phyloP scores from a whole-genome alignment of 176 grass and related monocot species.

The Oropetium thomaeum region DNA sequence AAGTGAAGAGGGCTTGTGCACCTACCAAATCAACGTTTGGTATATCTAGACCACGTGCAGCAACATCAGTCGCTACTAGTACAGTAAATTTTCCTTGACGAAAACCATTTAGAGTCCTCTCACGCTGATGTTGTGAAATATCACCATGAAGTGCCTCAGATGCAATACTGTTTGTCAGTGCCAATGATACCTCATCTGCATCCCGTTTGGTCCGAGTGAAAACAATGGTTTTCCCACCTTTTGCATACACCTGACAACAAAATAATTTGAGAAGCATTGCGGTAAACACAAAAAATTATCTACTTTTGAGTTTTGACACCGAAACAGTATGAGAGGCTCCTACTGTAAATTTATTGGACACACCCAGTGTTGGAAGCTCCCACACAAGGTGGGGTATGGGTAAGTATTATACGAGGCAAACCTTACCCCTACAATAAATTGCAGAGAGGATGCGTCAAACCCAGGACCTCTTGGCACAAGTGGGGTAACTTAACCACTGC shows the following conservation, averaged over 20 bases:
- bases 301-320: not conserved
- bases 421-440: too few relatives aligned
- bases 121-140: slow-evolving; percentile 97
- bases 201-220: slow-evolving; percentile 92
- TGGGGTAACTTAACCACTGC: too few relatives aligned
- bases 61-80: slow-evolving; percentile 97
- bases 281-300: not conserved
- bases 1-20: slow-evolving; percentile 34
- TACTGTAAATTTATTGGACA: not conserved
- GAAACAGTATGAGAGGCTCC: not conserved
- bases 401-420: too few relatives aligned
- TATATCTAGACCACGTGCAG: slow-evolving; percentile 95
- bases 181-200: slow-evolving; percentile 88
- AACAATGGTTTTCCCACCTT: slow-evolving; percentile 98
- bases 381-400: too few relatives aligned
- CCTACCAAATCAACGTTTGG: slow-evolving; percentile 97
- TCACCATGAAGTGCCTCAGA: slow-evolving; percentile 98
- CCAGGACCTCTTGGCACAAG: too few relatives aligned
- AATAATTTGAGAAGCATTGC: slow-evolving; percentile 7
- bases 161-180: slow-evolving; percentile 83
- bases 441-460: too few relatives aligned
- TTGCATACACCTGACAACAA: slow-evolving; percentile 80
- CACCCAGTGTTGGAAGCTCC: too few relatives aligned
- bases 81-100: slow-evolving; percentile 98
- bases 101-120: slow-evolving; percentile 94